A percentile compares a stretch with the other conserved stretches of the same genome.
phyloP scores from a whole-genome alignment of 345 rosid species.

The Schrenkiella parvula region DNA sequence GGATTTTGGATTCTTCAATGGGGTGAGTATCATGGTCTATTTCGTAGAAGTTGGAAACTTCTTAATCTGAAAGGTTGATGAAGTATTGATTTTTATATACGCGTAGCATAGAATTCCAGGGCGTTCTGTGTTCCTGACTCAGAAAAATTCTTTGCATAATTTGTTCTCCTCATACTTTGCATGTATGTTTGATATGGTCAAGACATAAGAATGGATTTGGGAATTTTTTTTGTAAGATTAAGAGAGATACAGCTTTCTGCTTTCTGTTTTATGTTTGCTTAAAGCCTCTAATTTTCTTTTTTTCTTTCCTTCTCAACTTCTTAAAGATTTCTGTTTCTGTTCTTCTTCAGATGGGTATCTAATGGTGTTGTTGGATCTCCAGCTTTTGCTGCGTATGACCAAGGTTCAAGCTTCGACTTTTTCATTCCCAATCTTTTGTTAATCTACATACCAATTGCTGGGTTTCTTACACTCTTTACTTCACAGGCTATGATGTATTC shows the following conservation, averaged over 20 bases:
- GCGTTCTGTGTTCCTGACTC: neutral
- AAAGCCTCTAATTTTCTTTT: neutral
- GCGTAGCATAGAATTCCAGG: neutral
- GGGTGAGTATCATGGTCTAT: slow-evolving; percentile 54
- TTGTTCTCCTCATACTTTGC: neutral
- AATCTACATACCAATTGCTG: neutral
- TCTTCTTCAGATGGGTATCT: slow-evolving; percentile 76
- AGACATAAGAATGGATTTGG: neutral
- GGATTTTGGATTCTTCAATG: slow-evolving; percentile 91
- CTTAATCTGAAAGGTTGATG: neutral
- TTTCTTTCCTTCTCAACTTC: neutral
- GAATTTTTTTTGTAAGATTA: slow-evolving; percentile 1
- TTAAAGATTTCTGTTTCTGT: neutral
- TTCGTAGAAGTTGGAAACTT: neutral
- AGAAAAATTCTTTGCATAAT: neutral
- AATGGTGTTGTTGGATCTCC: slow-evolving; percentile 98
- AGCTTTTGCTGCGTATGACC: slow-evolving; percentile 98
- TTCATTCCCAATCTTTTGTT: neutral
- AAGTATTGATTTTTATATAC: neutral
- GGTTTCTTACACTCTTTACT: slow-evolving; percentile 3
- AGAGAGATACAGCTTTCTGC: neutral
- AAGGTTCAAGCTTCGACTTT: slow-evolving; percentile 51
- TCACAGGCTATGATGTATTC: slow-evolving; percentile 88
- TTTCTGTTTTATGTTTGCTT: neutral
- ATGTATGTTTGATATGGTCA: neutral